These are phyloP conservation scores for Erodium texanum DNA, from an alignment of 441 rosid genomes.

Conservation along the genomic window DNA sequence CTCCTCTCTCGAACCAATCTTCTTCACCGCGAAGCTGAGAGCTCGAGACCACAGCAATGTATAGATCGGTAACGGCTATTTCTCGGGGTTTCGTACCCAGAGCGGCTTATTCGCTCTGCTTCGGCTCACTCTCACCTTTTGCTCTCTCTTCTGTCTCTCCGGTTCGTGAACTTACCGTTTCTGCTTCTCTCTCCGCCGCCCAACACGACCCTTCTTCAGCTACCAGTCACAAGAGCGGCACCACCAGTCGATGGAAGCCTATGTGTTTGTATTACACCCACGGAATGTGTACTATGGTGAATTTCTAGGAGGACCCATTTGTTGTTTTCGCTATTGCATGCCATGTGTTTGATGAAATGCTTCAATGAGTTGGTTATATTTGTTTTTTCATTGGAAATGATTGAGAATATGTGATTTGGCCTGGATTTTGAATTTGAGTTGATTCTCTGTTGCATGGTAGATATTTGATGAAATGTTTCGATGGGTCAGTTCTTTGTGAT, in stretches of 20 bases:
- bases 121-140: slow-evolving; percentile 7
- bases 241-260: slow-evolving; percentile 45
- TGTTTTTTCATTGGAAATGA: background rate
- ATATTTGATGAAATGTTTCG: slow-evolving; percentile 16
- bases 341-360: slow-evolving; percentile 16
- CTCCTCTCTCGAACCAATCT: background rate
- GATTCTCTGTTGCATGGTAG: background rate
- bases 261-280: slow-evolving; percentile 83
- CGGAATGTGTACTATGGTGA: slow-evolving; percentile 71
- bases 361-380: background rate
- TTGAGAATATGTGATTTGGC: background rate
- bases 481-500: background rate
- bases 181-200: slow-evolving; percentile 14
- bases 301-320: background rate
- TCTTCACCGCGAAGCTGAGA: slow-evolving; percentile 2
- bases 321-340: background rate
- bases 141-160: slow-evolving; percentile 14
- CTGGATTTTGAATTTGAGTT: too few species aligned
- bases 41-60: background rate
- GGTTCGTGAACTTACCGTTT: slow-evolving; percentile 19
- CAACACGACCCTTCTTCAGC: slow-evolving; percentile 14
- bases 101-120: slow-evolving; percentile 16
- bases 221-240: slow-evolving; percentile 11
- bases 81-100: slow-evolving; percentile 26
- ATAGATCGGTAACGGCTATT: slow-evolving; percentile 27